A percentile compares a stretch with the other conserved stretches of the same genome.
phyloP scores from a whole-genome alignment of 2,329 filamentous ascomycete genomes.

The Aspergillus cejpii region DNA sequence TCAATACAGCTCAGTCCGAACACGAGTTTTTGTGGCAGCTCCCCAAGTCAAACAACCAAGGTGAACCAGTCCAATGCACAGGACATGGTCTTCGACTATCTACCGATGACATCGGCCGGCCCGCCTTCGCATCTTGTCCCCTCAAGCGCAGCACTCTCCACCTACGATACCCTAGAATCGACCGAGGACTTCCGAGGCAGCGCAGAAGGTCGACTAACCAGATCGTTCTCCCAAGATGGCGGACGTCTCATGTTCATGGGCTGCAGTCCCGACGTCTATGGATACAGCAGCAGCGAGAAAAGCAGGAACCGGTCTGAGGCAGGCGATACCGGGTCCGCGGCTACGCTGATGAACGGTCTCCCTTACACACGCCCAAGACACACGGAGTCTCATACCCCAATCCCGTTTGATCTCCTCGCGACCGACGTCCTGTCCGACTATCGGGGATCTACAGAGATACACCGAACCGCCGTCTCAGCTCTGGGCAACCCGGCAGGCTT shows the following conservation, averaged over 20 bases:
- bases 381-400: constrained; percentile 9
- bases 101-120: constrained; percentile 22
- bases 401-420: constrained; percentile 15
- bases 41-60: constrained; percentile 15
- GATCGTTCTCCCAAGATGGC: constrained; percentile 19
- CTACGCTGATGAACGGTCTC: constrained; percentile 37
- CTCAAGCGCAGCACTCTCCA: constrained; percentile 10
- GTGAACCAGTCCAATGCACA: constrained; percentile 17
- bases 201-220: constrained; percentile 11
- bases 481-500: constrained; percentile 19
- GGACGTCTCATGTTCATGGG: constrained; percentile 22
- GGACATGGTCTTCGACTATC: constrained; percentile 27
- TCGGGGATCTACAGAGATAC: constrained; percentile 14
- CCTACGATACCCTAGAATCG: constrained; percentile 16
- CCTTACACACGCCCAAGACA: constrained; percentile 34
- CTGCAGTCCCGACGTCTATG: constrained; percentile 35
- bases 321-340: constrained; percentile 21
- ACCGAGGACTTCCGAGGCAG: constrained; percentile 16
- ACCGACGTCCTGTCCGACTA: constrained; percentile 19
- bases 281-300: constrained; percentile 32
- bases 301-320: constrained; percentile 26
- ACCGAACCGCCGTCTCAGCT: constrained; percentile 21
- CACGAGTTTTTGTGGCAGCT: constrained; percentile 17
- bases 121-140: constrained; percentile 10
- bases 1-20: constrained; percentile 18